These are phyloP conservation scores for Fusarium sp. DNA, from an alignment of 2,329 filamentous ascomycete species.

Conservation along the genomic window DNA sequence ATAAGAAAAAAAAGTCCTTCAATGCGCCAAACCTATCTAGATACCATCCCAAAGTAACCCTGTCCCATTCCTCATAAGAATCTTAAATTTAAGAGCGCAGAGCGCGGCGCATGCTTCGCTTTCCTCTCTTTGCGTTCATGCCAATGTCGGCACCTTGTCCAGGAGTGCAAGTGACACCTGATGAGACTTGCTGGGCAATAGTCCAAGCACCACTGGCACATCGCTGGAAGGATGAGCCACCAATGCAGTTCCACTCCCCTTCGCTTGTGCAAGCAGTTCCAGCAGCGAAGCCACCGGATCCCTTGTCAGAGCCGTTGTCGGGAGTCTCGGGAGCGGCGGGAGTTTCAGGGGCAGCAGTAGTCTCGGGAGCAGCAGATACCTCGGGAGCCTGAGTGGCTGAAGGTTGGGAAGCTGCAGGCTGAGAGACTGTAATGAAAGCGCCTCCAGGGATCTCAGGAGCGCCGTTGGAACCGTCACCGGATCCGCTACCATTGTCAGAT, in stretches of 20 bases:
- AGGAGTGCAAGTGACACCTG: conserved; percentile 60
- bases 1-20: not conserved
- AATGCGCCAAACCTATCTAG: not conserved
- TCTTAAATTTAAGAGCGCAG: conserved; percentile 29
- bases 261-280: conserved; percentile 63
- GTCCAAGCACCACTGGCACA: conserved; percentile 68
- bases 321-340: not conserved
- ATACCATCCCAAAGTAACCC: not conserved
- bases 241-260: conserved; percentile 68
- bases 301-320: not conserved
- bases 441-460: conserved; percentile 51
- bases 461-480: not conserved
- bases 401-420: conserved; percentile 9
- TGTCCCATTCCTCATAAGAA: not conserved
- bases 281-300: conserved; percentile 49
- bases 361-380: not conserved
- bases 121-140: conserved; percentile 48
- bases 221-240: conserved; percentile 65
- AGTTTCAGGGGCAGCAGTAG: not conserved
- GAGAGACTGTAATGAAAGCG: conserved; percentile 57
- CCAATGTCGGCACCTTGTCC: conserved; percentile 59
- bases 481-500: no score
- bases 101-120: conserved; percentile 48
- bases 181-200: conserved; percentile 56
- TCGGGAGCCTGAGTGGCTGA: conserved; percentile 37